Base-by-base conservation (phyloP, 352 stramenopile species). In the Pythium sp. region DNA sequence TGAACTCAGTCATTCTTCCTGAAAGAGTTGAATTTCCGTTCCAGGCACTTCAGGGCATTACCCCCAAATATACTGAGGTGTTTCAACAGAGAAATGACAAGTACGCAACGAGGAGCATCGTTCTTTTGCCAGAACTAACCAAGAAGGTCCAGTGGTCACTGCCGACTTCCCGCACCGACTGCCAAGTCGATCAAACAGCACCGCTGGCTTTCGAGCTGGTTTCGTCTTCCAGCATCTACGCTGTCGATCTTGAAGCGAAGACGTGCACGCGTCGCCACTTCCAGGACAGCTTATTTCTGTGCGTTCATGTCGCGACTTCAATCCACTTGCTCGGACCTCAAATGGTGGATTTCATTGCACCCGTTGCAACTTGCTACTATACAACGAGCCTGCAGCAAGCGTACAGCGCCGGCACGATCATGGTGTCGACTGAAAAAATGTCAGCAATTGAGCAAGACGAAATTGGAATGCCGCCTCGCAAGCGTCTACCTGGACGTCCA, bases 11-110 rank as follows among this genome's bases (percentile, higher is more conserved):
- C 46, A 26, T 54, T 26, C 18, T 54, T 54, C 18, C 46, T 20
- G 46, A 54, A 54, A 54, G 46, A 54, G 20, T 28, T 54, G 46
- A 54, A 20, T 26, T 54, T 18, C 46, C 46, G 46, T 54, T 12
- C 46, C 46, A 54, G 4, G 46, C 46, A 28, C 18, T 54, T 54
- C 46, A 54, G 46, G 46, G 46, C 46, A 54, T 22, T 54, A 54
- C 28, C 18, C 18, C 20, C 46, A 12, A 54, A 54, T 54, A 26
- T 26, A 18, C 18, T 54, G 46, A 54, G 20, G 46, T 54, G 20
- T 54, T 54, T 54, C 46, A 54, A 54, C 18, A 54, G 46, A 54
- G 5, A 54, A 54, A 20, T 54, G 46, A 54, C 20, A 54, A 54
- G 18, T 54, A 54, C 46, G 18, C 46, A 26, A 28, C 46, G 46